Evolutionary conservation across 345 rosid genomes (phyloP).

Genomic region (Citrus medica): DNA sequence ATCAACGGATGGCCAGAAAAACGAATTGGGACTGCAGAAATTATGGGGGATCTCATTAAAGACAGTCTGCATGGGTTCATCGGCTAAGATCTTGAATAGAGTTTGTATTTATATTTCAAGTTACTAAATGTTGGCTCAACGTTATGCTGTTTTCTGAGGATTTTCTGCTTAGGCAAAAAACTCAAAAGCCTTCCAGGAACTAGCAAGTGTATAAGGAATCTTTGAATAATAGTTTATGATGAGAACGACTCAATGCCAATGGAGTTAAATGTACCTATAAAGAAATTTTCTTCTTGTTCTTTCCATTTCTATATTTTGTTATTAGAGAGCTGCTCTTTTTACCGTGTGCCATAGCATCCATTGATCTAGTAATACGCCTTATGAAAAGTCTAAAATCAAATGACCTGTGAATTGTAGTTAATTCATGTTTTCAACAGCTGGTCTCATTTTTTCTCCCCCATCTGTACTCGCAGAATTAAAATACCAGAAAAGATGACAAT

Average conservation of each 20-base stretch:
- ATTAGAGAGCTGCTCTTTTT: neutral
- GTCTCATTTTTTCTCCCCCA: neutral
- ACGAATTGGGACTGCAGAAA: slow-evolving; percentile 16
- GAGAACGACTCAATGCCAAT: slow-evolving; percentile 27
- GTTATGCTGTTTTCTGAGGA: slow-evolving; percentile 27
- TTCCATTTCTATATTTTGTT: neutral
- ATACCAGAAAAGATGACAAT: neutral
- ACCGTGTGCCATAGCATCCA: neutral
- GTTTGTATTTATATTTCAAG: slow-evolving; percentile 24
- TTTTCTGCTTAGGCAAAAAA: slow-evolving; percentile 17
- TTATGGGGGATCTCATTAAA: slow-evolving; percentile 13
- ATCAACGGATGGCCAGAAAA: slow-evolving; percentile 7
- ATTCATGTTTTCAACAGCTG: neutral
- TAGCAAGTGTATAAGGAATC: slow-evolving; percentile 31
- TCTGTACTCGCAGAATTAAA: neutral
- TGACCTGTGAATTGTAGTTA: neutral
- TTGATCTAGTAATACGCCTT: neutral
- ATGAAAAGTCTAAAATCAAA: neutral
- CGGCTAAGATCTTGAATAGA: slow-evolving; percentile 14
- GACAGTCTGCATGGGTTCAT: slow-evolving; percentile 12
- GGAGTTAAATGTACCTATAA: slow-evolving; percentile 17
- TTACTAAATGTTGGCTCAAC: slow-evolving; percentile 15
- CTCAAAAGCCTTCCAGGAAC: slow-evolving; percentile 17
- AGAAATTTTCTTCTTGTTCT: slow-evolving; percentile 1
- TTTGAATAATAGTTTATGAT: slow-evolving; percentile 27